Percentiles rank a stretch among this genome's conserved stretches.
Conservation (phyloP, 2,329 filamentous ascomycete genomes). For the Aspergillus sp. region DNA sequence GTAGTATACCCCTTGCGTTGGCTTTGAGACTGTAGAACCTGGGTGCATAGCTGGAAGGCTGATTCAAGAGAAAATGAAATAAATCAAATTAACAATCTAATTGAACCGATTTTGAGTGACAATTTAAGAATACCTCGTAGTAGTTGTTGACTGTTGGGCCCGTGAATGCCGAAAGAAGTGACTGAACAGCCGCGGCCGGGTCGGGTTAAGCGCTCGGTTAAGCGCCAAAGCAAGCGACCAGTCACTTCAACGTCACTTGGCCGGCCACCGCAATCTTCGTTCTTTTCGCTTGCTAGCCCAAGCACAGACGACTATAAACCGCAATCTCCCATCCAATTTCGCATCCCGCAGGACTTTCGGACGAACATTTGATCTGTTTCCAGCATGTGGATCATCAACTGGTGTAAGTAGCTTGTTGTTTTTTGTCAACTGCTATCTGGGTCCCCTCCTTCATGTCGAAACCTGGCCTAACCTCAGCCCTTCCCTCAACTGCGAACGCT, state of each 20-base stretch:
- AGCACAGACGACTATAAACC: constrained; percentile 13
- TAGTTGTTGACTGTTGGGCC: not conserved
- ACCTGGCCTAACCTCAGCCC: constrained; percentile 3
- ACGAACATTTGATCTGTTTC: constrained; percentile 12
- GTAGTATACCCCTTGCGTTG: constrained; percentile 33
- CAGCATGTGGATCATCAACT: constrained; percentile 90
- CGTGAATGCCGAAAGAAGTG: not conserved
- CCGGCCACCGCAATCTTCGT: constrained; percentile 23
- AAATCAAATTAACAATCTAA: constrained; percentile 5
- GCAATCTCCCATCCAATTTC: constrained; percentile 13
- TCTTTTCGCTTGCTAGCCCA: constrained; percentile 24
- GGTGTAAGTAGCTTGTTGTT: constrained; percentile 64
- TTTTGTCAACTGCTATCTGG: constrained; percentile 7
- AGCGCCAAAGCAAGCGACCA: constrained; percentile 16
- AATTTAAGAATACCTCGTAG: not conserved
- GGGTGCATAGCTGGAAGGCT: constrained; percentile 4
- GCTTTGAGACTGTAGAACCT: constrained; percentile 14
- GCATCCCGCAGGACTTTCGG: constrained; percentile 2
- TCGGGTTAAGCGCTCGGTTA: constrained; percentile 22
- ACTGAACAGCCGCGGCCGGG: constrained; percentile 13
- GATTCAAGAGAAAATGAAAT: constrained; percentile 9
- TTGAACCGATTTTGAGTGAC: not conserved
- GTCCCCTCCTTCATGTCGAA: constrained; percentile 2
- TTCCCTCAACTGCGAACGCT: not conserved
- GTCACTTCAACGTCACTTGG: constrained; percentile 25